These are phyloP conservation scores for Cenococcum geophilum DNA, from an alignment of 495 filamentous ascomycete species.

Conservation along the genomic window DNA sequence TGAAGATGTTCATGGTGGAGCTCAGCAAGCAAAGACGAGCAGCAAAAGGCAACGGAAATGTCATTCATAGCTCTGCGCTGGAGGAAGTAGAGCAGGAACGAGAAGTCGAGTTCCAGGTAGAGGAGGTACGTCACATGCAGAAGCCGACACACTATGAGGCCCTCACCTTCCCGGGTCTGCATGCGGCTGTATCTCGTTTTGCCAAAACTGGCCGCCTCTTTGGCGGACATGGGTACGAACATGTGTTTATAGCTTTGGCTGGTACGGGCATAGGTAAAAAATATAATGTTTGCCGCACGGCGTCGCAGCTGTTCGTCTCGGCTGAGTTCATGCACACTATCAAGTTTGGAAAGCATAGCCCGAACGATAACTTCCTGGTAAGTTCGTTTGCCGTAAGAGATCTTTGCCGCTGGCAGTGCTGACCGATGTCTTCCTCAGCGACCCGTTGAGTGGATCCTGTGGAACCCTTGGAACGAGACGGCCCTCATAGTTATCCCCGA, in stretches of 20 bases:
- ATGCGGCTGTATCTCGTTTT: slow-evolving; percentile 39
- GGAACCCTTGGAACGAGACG: slow-evolving; percentile 34
- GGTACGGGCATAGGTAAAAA: slow-evolving; percentile 36
- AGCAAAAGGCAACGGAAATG: slow-evolving; percentile 29
- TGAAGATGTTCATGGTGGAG: slow-evolving; percentile 33
- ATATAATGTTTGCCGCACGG: slow-evolving; percentile 35
- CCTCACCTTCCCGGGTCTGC: slow-evolving; percentile 37
- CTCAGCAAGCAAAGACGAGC: slow-evolving; percentile 27
- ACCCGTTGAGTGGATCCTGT: slow-evolving; percentile 47
- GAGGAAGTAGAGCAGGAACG: slow-evolving; percentile 51
- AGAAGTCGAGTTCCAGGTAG: slow-evolving; percentile 45
- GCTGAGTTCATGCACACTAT: slow-evolving; percentile 9
- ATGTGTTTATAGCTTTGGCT: slow-evolving; percentile 35
- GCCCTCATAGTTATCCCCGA: slow-evolving; percentile 50
- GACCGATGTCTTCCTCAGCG: slow-evolving; percentile 32
- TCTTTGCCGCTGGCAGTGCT: not conserved
- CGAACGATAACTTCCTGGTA: slow-evolving; percentile 40
- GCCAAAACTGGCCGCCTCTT: slow-evolving; percentile 38
- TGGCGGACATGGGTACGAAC: slow-evolving; percentile 16
- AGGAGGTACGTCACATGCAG: slow-evolving; percentile 48
- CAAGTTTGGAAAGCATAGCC: slow-evolving; percentile 32
- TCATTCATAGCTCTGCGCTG: slow-evolving; percentile 40
- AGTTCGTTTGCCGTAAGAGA: slow-evolving; percentile 10
- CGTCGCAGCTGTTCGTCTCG: slow-evolving; percentile 23
- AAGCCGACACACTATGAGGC: slow-evolving; percentile 35